phyloP scores from a whole-genome alignment of 2,329 filamentous ascomycete species.

The Phyllosticta paracitricarpa region DNA sequence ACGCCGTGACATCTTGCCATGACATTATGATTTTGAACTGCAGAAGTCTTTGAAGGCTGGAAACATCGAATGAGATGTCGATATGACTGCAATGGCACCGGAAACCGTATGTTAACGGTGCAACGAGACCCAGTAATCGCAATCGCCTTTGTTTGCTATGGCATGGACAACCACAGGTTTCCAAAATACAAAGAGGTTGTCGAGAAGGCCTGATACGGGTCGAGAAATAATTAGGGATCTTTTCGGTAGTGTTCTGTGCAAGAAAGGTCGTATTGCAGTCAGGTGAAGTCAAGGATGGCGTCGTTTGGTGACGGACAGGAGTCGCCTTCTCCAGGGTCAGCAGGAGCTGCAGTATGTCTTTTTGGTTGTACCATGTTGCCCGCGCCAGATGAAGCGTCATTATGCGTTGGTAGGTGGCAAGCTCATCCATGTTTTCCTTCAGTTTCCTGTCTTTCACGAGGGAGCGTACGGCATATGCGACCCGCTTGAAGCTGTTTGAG shows the following conservation, averaged over 20 bases:
- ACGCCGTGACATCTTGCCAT: too few species aligned
- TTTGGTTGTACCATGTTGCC: neutral
- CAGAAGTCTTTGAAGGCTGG: neutral
- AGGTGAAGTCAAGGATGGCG: neutral
- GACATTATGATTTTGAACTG: neutral
- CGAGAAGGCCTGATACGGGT: neutral
- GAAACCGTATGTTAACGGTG: neutral
- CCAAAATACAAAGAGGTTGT: neutral
- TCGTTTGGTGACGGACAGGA: neutral
- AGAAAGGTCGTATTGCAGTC: too few species aligned
- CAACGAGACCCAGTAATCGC: neutral
- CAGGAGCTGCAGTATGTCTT: neutral
- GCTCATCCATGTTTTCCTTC: neutral
- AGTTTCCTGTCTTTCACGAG: neutral
- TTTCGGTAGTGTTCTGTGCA: neutral
- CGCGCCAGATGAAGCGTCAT: neutral
- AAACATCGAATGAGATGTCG: neutral
- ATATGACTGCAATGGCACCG: neutral
- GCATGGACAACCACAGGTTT: neutral
- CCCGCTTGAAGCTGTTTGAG: neutral
- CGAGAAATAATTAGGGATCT: neutral
- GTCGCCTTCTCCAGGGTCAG: neutral
- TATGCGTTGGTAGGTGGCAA: neutral
- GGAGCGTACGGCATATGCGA: neutral
- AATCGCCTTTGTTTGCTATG: neutral